These are phyloP conservation scores for Monilinia fructigena DNA, from an alignment of 2,329 filamentous ascomycete species.

Conservation along the genomic window DNA sequence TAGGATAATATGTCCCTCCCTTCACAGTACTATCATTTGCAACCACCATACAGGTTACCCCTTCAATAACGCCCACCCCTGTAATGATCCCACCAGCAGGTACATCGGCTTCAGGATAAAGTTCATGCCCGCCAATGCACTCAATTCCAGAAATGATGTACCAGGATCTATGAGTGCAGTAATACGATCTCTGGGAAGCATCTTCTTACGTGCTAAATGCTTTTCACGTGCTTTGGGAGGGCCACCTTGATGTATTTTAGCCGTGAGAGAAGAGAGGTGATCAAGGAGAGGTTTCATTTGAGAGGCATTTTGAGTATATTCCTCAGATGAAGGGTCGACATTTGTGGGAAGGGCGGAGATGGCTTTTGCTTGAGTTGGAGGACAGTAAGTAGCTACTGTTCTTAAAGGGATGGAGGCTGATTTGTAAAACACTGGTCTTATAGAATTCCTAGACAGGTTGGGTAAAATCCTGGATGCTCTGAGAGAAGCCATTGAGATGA, in stretches of 20 bases:
- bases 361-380: constrained; percentile 76
- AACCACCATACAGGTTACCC: constrained; percentile 88
- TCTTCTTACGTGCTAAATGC: constrained; percentile 84
- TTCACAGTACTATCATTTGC: constrained; percentile 98
- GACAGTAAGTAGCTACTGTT: constrained; percentile 70
- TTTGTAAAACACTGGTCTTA: constrained; percentile 38
- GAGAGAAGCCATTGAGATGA: constrained; percentile 48
- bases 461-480: constrained; percentile 49
- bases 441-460: constrained; percentile 47
- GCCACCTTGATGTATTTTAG: constrained; percentile 72
- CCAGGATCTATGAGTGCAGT: constrained; percentile 85
- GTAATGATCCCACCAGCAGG: constrained; percentile 90
- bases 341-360: constrained; percentile 76
- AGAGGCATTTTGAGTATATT: constrained; percentile 76
- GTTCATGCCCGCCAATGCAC: constrained; percentile 79
- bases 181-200: constrained; percentile 88
- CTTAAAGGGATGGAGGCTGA: constrained; percentile 32
- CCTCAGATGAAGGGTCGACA: constrained; percentile 73
- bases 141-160: constrained; percentile 89
- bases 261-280: constrained; percentile 67
- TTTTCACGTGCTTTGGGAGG: constrained; percentile 80
- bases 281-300: constrained; percentile 74
- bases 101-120: constrained; percentile 85
- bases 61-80: constrained; percentile 84
- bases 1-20: constrained; percentile 93